Base-by-base conservation (phyloP, 2,329 filamentous ascomycete genomes). In the Zasmidium cellare region DNA sequence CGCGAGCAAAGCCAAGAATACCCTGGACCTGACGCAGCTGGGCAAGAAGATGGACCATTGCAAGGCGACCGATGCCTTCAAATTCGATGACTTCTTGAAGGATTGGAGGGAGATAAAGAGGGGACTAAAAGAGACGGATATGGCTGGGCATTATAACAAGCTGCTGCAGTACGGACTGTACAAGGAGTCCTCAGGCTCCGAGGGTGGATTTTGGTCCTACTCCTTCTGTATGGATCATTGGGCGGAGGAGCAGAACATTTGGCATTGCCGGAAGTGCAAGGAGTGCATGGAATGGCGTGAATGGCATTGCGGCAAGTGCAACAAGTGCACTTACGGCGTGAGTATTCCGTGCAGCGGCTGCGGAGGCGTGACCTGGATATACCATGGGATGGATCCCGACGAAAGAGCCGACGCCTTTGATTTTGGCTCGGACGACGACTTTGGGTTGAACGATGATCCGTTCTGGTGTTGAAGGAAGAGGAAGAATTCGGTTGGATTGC, bases 231-330 rank as follows among this genome's bases (percentile, higher is more conserved):
- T 18, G 12, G 28, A 23, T 16, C 14, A n/a, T 5, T 48, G 19
- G 54, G 31, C 24, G 19, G 12, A 28, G 38, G 44, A 53, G 9
- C 9, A 14, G 22, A 38, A 45, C 16, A 54, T 25, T n/a, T 58
- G 55, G 55, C 55, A 58, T 18, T 58, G 55, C 19, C 23, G 14
- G 11, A 22, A 41, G 2, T 58, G 55, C 44, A 58, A 58, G 24
- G 28, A 58, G 31, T 58, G 55, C 44, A 50, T 24, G 11, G 51
- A 58, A n/a, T 58, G 55, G 55, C 56, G 56, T 31, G 56, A 58
- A 31, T 58, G 56, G 56, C 51, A 58, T 51, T 58, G 56, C 25
- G 14, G 35, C 22, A 38, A 51, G 16, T 58, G 51, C 46, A 46
- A 55, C 18, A 54, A 58, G 46, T 58, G 56, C 51, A 58, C 45